Percentiles rank a stretch among this genome's conserved stretches.
These are phyloP conservation scores for Penicillium crustosum DNA, from an alignment of 2,329 filamentous ascomycete genomes.

Conservation along the genomic window DNA sequence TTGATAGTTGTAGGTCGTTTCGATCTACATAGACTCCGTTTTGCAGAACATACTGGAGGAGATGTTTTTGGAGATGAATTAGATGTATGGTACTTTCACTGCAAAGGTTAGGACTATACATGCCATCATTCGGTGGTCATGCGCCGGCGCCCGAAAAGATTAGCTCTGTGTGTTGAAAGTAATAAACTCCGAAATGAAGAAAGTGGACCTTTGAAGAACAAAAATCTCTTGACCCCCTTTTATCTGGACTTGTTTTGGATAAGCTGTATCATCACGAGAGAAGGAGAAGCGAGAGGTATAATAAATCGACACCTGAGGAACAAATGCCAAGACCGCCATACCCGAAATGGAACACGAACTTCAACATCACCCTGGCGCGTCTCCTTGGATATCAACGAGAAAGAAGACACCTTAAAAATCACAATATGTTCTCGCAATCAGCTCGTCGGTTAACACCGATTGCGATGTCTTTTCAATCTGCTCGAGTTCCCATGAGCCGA, in stretches of 20 bases:
- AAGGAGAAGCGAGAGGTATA: background rate
- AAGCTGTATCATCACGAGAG: background rate
- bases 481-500: background rate
- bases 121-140: background rate
- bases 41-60: background rate
- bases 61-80: background rate
- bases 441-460: background rate
- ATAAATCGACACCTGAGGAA: slow-evolving; percentile 8
- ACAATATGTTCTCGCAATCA: slow-evolving; percentile 3
- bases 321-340: slow-evolving; percentile 3
- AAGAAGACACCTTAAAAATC: background rate
- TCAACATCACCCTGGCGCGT: slow-evolving; percentile 16
- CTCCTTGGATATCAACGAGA: slow-evolving; percentile 4
- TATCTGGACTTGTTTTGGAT: background rate
- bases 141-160: background rate
- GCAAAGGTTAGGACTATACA: too few relatives aligned
- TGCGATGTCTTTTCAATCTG: slow-evolving; percentile 6
- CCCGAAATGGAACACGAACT: slow-evolving; percentile 8
- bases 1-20: background rate
- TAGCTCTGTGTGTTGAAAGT: background rate
- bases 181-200: background rate
- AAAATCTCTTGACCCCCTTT: background rate
- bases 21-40: background rate
- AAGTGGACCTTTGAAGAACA: too few relatives aligned
- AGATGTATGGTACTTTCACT: too few relatives aligned